A percentile compares a stretch with the other conserved stretches of the same genome.
Evolutionary conservation across 208 protist genomes (phyloP).

Genomic region (Acanthamoeba sp.): DNA sequence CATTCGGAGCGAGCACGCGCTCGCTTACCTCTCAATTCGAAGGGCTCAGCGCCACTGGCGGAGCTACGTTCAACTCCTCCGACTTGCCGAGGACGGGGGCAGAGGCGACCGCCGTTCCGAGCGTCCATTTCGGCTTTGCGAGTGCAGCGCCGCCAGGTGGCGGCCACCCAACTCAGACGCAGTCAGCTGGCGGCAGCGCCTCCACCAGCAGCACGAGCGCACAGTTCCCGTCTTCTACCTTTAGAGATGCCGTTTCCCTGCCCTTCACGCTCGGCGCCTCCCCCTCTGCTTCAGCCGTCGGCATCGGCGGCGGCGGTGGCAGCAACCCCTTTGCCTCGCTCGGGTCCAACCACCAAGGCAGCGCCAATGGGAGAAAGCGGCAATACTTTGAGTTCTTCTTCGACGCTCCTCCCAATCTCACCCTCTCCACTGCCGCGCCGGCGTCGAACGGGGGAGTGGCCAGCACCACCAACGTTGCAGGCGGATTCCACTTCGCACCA

Average conservation of each 20-base stretch:
- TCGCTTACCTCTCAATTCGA: conserved; percentile 37
- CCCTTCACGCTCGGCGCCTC: neutral
- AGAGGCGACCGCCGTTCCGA: neutral
- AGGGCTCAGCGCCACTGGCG: neutral
- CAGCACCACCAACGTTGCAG: neutral
- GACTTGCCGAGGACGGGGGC: neutral
- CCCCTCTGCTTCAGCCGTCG: neutral
- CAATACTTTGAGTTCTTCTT: conserved; percentile 72
- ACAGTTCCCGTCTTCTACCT: conserved; percentile 36
- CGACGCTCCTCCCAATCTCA: conserved; percentile 20
- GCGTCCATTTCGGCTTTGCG: conserved; percentile 1
- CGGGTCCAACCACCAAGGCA: neutral
- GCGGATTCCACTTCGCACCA: conserved; percentile 24
- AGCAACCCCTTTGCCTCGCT: neutral
- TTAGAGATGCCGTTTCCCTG: neutral
- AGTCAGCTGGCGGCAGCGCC: neutral
- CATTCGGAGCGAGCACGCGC: neutral
- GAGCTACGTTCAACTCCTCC: neutral
- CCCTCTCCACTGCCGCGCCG: neutral
- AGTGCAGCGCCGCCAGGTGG: neutral
- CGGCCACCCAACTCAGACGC: neutral
- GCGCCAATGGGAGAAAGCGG: neutral
- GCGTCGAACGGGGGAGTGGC: neutral
- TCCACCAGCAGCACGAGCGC: neutral
- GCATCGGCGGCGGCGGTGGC: neutral